phyloP scores from a whole-genome alignment of 345 rosid species.

The Citrus mangshanensis region DNA sequence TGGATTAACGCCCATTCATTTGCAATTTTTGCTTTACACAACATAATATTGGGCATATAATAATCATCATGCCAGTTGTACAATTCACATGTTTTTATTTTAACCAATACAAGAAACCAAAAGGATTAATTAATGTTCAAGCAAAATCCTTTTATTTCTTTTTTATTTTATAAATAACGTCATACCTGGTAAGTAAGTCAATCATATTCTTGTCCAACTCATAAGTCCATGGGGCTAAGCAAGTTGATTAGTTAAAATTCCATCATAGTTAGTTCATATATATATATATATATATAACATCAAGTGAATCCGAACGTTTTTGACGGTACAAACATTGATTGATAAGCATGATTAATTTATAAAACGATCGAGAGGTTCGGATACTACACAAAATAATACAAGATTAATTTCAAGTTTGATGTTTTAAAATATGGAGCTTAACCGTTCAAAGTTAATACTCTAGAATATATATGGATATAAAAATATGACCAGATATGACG shows the following conservation, averaged over 20 bases:
- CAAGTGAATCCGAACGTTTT: too few relatives aligned
- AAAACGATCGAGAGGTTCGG: too few relatives aligned
- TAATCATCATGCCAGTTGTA: not conserved
- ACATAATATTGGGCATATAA: not conserved
- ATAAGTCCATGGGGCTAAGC: not conserved
- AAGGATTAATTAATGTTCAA: not conserved
- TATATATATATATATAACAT: too few relatives aligned
- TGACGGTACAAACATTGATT: too few relatives aligned
- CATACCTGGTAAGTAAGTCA: not conserved
- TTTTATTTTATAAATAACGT: not conserved
- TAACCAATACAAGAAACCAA: not conserved
- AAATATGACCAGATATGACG: too few relatives aligned
- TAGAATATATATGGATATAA: too few relatives aligned
- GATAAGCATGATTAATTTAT: too few relatives aligned
- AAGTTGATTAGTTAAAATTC: not conserved
- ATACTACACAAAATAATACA: too few relatives aligned
- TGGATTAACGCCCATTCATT: not conserved
- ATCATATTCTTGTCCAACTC: not conserved
- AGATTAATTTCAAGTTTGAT: too few relatives aligned
- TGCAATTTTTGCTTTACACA: not conserved
- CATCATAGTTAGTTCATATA: too few relatives aligned
- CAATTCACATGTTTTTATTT: not conserved
- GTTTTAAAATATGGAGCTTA: too few relatives aligned
- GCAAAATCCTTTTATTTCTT: not conserved
- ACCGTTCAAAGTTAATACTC: too few relatives aligned